These are phyloP conservation scores for Solanum ossicruentum DNA, from an alignment of 257 asterid species.

Conservation along the genomic window DNA sequence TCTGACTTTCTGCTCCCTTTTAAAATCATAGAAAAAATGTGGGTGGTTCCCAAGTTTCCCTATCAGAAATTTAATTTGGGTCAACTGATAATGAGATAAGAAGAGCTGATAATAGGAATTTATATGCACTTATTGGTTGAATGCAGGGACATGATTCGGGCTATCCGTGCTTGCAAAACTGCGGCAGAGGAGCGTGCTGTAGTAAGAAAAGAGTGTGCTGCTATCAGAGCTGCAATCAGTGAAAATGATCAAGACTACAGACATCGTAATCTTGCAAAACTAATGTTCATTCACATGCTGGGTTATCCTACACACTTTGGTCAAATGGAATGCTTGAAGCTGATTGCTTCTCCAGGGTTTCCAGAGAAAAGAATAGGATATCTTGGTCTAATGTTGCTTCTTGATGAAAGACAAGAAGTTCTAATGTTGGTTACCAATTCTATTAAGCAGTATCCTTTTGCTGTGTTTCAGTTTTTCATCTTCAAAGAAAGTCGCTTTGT, in stretches of 20 bases:
- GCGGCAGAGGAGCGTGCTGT: slow-evolving; percentile 99
- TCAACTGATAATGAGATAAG: background rate
- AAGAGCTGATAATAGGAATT: background rate
- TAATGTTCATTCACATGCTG: slow-evolving; percentile 99
- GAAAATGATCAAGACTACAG: slow-evolving; percentile 83
- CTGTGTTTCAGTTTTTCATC: background rate
- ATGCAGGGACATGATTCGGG: slow-evolving; percentile 98
- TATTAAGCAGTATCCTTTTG: slow-evolving; percentile 80
- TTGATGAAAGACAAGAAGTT: slow-evolving; percentile 99
- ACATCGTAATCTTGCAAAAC: slow-evolving; percentile 97
- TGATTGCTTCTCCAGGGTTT: slow-evolving; percentile 92
- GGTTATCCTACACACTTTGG: slow-evolving; percentile 99
- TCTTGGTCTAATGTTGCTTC: slow-evolving; percentile 97
- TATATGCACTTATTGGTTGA: background rate
- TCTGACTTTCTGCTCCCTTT: background rate
- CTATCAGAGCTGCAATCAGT: slow-evolving; percentile 90
- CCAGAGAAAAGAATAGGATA: slow-evolving; percentile 99
- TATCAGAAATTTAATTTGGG: background rate
- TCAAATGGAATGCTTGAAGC: slow-evolving; percentile 98
- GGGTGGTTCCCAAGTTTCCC: background rate
- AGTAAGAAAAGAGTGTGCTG: slow-evolving; percentile 94
- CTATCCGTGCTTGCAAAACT: slow-evolving; percentile 94
- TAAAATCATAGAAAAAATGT: background rate
- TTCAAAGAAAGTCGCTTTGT: background rate
- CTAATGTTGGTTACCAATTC: slow-evolving; percentile 97